Evolutionary conservation across 73 alveolate species (phyloP).

Genomic region (Symbiodinium natans): DNA sequence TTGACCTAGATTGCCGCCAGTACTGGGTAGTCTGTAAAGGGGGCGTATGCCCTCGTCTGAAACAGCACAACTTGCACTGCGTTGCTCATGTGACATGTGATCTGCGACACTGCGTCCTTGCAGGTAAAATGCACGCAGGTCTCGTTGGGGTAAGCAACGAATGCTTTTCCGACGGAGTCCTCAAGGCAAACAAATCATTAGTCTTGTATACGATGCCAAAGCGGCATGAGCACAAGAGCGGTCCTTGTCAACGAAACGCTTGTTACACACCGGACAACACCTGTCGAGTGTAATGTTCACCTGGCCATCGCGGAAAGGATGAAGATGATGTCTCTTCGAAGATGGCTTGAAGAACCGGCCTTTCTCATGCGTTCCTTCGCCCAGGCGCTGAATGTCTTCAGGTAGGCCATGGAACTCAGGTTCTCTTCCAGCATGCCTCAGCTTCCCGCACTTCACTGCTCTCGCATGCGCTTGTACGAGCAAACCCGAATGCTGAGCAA

Average conservation of each 20-base stretch:
- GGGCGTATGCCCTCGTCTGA: too few relatives aligned
- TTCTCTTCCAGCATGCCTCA: conserved; percentile 82
- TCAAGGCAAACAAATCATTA: neutral
- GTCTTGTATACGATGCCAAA: neutral
- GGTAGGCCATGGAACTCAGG: conserved; percentile 71
- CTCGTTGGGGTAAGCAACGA: conserved; percentile 87
- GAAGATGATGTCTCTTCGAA: too few relatives aligned
- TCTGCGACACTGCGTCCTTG: conserved; percentile 2
- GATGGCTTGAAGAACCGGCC: too few relatives aligned
- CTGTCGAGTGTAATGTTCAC: conserved; percentile 69
- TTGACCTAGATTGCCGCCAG: too few relatives aligned
- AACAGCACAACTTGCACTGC: too few relatives aligned
- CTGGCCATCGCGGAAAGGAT: too few relatives aligned
- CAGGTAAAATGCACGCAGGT: conserved; percentile 85
- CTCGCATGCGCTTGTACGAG: too few relatives aligned
- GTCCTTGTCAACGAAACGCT: conserved; percentile 92
- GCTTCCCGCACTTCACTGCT: neutral
- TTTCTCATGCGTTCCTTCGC: conserved; percentile 87
- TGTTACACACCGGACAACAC: conserved; percentile 88
- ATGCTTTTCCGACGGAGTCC: conserved; percentile 80
- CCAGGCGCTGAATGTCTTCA: conserved; percentile 92
- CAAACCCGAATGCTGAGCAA: too few relatives aligned
- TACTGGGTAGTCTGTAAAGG: too few relatives aligned
- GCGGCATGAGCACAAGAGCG: neutral
- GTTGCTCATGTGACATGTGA: too few relatives aligned